Conservation (phyloP, 2,329 filamentous ascomycete genomes). For the Pyrenophora teres region DNA sequence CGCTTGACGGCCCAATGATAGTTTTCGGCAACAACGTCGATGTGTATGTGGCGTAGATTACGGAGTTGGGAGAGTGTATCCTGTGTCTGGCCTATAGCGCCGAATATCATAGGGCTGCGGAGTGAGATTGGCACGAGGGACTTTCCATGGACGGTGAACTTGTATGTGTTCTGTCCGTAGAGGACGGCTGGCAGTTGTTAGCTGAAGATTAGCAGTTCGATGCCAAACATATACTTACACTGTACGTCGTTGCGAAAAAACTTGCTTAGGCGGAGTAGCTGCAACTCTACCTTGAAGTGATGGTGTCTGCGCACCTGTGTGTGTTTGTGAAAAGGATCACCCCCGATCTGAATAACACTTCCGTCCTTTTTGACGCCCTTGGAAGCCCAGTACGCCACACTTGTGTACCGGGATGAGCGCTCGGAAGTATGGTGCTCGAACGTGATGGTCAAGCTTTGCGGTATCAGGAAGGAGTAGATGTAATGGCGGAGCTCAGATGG, state of each 20-base stretch:
- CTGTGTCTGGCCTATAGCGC: constrained; percentile 11
- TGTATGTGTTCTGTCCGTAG: constrained; percentile 28
- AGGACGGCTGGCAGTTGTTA: constrained; percentile 10
- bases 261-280: constrained; percentile 8
- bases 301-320: too few relatives aligned
- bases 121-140: constrained; percentile 14
- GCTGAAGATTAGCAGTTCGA: too few relatives aligned
- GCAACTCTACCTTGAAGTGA: too few relatives aligned
- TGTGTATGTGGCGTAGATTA: constrained; percentile 23
- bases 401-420: too few relatives aligned
- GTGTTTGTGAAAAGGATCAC: too few relatives aligned
- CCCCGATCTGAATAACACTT: too few relatives aligned
- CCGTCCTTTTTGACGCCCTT: not conserved
- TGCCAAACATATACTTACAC: not conserved
- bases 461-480: constrained; percentile 19
- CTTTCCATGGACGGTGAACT: constrained; percentile 16
- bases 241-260: constrained; percentile 20
- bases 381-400: not conserved
- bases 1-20: constrained; percentile 20
- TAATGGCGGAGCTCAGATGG: constrained; percentile 23
- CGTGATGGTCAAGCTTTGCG: constrained; percentile 8
- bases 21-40: constrained; percentile 5
- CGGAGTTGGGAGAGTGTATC: constrained; percentile 21
- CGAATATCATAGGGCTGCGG: constrained; percentile 24
- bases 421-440: not conserved